Evolutionary conservation across 371 early-diverging fungal species (phyloP).

Genomic region (Gilbertella persicaria): DNA sequence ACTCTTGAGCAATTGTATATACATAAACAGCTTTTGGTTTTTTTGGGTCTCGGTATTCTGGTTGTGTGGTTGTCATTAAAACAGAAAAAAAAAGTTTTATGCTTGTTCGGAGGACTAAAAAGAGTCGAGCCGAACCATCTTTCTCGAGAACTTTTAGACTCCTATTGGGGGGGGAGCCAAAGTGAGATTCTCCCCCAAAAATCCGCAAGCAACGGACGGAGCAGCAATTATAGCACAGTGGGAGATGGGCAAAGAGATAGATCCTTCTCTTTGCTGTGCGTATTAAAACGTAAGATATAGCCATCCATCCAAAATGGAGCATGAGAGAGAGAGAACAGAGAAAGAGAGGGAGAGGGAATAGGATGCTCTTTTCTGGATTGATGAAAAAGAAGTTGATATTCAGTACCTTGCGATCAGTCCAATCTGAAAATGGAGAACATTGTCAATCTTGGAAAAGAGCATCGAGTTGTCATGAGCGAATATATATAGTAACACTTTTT

Average conservation of each 20-base stretch:
- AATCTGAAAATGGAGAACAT: not conserved
- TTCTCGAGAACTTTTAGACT: no score
- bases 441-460: not conserved
- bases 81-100: constrained; percentile 2
- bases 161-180: no score
- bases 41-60: constrained; percentile 38
- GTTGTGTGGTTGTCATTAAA: constrained; percentile 10
- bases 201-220: no score
- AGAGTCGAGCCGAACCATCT: no score
- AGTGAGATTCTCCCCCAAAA: no score
- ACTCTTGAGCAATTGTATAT: constrained; percentile 57
- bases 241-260: no score
- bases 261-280: constrained; percentile 31
- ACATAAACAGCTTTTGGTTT: constrained; percentile 46
- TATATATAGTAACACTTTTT: not conserved
- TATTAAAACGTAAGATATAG: constrained; percentile 21
- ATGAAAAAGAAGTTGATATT: no score
- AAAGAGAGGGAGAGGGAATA: not conserved
- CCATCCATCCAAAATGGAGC: not conserved
- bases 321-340: not conserved
- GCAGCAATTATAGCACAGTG: no score
- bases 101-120: no score
- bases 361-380: constrained; percentile 5
- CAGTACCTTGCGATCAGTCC: no score
- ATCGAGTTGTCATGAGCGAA: not conserved